Base-by-base conservation (phyloP, 352 stramenopile genomes). In the Globisporangium takayamanum region DNA sequence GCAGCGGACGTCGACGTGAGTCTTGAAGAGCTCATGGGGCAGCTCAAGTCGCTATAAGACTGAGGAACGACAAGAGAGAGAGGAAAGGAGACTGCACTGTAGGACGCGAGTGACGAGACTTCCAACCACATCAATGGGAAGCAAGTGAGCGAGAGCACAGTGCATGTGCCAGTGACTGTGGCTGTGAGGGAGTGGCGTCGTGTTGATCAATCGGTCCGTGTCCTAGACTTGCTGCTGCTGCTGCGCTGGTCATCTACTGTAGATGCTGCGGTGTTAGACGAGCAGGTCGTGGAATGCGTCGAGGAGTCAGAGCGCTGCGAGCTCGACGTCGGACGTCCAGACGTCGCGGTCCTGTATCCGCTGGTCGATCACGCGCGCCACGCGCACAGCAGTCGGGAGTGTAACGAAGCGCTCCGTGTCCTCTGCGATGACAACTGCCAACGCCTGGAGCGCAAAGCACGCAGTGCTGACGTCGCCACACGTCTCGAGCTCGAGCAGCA, bases 1-100 rank as follows among this genome's bases (percentile, higher is more conserved):
- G 46, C 49, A 11, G 62, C 67, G 50, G 60, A 68, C 28, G 57
- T 44, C 6, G 64, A 84, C 20, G 75, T 86, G 58, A 89, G 81
- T 47, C 67, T 91, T 30, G 80, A 92, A 37, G 83, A 90, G 10
- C 73, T 92, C 33, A 92, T 92, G 83, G 74, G 71, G 14, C 83
- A 92, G 66, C 70, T 92, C 54, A 80, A 90, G 61, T 83, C 80
- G 30, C 50, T 92, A 55, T 87, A 82, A 62, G 28, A 26, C 41
- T 14, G 28, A 33, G 15, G 25, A 52, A 16, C 15, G 7, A 36
- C 30, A 36, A 7, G 30, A 36, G 7, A 18, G 20, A 7, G 15
- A 39, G 18, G 15, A 14, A 26, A 36, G 7, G 25, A 42, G 41
- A 30, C 0, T 15, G 3, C 22, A 7, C 14, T 12, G 11, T 33